Evolutionary conservation across 164 flowering plant genomes (phyloP).

Genomic region (Chloranthus sessilifolius): DNA sequence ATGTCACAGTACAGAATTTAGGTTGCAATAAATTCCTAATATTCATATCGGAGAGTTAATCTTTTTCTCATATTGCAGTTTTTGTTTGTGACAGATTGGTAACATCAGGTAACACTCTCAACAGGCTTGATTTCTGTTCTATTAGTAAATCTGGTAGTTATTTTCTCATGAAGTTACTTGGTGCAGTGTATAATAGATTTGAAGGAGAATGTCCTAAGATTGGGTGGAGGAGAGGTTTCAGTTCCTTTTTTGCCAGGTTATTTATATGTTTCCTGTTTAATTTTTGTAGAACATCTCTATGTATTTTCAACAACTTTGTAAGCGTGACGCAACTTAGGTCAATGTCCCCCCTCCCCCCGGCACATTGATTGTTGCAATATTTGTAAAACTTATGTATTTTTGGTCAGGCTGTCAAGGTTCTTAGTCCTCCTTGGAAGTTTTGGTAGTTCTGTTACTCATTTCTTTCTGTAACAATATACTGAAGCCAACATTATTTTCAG

Average conservation of each 20-base stretch:
- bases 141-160: not conserved
- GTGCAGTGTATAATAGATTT: conserved; percentile 90
- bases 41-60: too few species aligned
- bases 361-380: too few species aligned
- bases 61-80: not conserved
- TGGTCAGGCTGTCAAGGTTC: too few species aligned
- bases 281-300: not conserved
- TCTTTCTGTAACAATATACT: not conserved
- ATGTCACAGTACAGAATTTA: too few species aligned
- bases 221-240: conserved; percentile 97
- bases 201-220: conserved; percentile 88
- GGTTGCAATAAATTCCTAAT: too few species aligned
- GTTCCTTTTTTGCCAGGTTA: conserved; percentile 90
- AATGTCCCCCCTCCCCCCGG: too few species aligned
- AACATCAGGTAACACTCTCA: conserved; percentile 61
- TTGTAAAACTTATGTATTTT: too few species aligned
- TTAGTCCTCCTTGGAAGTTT: not conserved
- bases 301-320: not conserved
- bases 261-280: conserved; percentile 4
- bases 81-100: conserved; percentile 57
- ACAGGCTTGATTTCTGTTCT: conserved; percentile 1
- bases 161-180: conserved; percentile 12
- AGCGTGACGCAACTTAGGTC: too few species aligned
- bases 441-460: not conserved
- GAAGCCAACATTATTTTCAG: conserved; percentile 30